phyloP scores from a whole-genome alignment of 2,329 filamentous ascomycete species.

The Trichoderma koningii region DNA sequence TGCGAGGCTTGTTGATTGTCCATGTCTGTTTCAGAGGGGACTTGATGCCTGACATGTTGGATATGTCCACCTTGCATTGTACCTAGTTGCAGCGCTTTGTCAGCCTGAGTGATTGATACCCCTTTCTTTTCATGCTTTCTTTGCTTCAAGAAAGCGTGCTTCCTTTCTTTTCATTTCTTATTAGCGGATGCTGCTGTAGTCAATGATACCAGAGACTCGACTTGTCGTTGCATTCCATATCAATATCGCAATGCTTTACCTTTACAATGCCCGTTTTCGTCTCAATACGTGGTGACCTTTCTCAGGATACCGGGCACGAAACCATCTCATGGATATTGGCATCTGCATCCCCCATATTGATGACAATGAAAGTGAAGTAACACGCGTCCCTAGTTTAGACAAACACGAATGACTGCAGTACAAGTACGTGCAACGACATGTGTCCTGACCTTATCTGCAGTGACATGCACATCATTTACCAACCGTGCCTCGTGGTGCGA shows the following conservation, averaged over 20 bases:
- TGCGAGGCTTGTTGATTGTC: neutral
- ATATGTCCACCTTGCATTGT: neutral
- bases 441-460: too few relatives aligned
- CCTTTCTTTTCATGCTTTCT: neutral
- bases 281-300: too few relatives aligned
- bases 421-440: too few relatives aligned
- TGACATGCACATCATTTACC: too few relatives aligned
- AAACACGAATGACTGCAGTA: too few relatives aligned
- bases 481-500: neutral
- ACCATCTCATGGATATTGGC: neutral
- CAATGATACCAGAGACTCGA: slow-evolving; percentile 18
- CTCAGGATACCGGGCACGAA: too few relatives aligned
- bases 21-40: neutral
- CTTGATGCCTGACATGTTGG: slow-evolving; percentile 16
- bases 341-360: too few relatives aligned
- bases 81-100: slow-evolving; percentile 18
- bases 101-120: slow-evolving; percentile 24
- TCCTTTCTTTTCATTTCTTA: neutral
- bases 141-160: neutral
- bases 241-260: neutral
- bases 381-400: neutral
- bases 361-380: neutral
- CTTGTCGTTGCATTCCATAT: slow-evolving; percentile 11
- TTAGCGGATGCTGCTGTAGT: slow-evolving; percentile 3
- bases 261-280: neutral